Base-by-base conservation (phyloP, 768 basidiomycete species). In the Agaricus blazei region DNA sequence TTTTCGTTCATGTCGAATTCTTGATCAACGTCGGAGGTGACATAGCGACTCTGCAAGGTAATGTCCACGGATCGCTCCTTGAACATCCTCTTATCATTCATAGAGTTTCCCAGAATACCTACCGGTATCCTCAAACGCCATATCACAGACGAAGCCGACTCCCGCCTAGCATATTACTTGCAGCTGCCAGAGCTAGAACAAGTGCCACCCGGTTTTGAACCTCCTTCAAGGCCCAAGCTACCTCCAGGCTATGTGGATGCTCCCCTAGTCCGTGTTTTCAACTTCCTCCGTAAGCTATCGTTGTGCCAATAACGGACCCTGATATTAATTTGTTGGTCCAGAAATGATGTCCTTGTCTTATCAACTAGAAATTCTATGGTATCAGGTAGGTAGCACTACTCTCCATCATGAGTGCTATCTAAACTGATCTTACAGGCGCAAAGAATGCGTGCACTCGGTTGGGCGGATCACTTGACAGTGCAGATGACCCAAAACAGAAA, bases 321-420 rank as follows among this genome's bases (percentile, higher is more conserved):
- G 48, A 49, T 8, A 27, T 52, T 48, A 47, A 26, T 29, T 37
- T 48, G 14, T 28, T 26, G 37, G 45, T 41, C 26, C 47, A 95
- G 93, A 94, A 66, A 88, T 91, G 76, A 90, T 94, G 82, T 90
- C 92, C 1, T 69, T 97, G 56, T 87, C 90, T 2, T 97, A 97
- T 69, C 94, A 96, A 63, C 77, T 98, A 14, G 95, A 94, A 68
- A 88, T 93, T 59, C 68, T 98, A 47, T 85, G 84, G 79, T 88
- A 85, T 63, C 91, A 93, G 65, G 79, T 78, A 59, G 34, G 66
- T 64, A 15, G 12, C 19, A 3, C 7, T 28, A 37, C 23, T 14
- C 7, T 31, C 53, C 14, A 15, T 41, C 48, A 40, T 40, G 14
- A 41, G 36, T 51, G 45, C 27, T n/a, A 34, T 40, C 62, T 48